Evolutionary conservation across 2,329 filamentous ascomycete genomes (phyloP).

Genomic region (Dichotomopilus funicola): DNA sequence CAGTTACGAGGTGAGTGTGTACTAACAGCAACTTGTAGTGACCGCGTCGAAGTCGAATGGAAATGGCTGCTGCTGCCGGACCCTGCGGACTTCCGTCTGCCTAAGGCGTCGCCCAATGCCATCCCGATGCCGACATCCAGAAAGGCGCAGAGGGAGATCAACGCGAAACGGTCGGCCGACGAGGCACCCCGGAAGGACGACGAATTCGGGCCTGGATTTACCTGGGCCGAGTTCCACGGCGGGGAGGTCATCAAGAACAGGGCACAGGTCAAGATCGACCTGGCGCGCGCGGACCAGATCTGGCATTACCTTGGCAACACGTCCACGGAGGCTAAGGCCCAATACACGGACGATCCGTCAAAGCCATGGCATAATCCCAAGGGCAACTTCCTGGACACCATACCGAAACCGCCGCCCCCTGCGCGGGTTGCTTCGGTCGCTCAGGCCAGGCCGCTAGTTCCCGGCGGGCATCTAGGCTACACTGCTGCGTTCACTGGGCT

Average conservation of each 20-base stretch:
- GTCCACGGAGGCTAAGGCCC: slow-evolving; percentile 84
- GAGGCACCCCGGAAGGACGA: slow-evolving; percentile 60
- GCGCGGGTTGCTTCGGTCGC: slow-evolving; percentile 15
- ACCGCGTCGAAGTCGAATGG: slow-evolving; percentile 73
- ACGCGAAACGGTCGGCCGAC: slow-evolving; percentile 55
- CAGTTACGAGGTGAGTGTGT: not conserved
- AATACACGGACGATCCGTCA: slow-evolving; percentile 74
- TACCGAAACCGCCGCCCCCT: slow-evolving; percentile 41
- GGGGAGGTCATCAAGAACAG: slow-evolving; percentile 48
- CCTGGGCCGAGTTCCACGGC: slow-evolving; percentile 75
- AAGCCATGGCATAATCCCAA: slow-evolving; percentile 57
- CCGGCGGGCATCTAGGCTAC: slow-evolving; percentile 18
- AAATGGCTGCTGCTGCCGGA: slow-evolving; percentile 75
- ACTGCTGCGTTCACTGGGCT: slow-evolving; percentile 6
- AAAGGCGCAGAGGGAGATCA: slow-evolving; percentile 60
- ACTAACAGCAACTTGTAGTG: slow-evolving; percentile 47
- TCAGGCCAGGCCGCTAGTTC: slow-evolving; percentile 16
- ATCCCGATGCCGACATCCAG: slow-evolving; percentile 61
- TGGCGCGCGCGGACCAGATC: slow-evolving; percentile 65
- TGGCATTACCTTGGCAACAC: slow-evolving; percentile 84
- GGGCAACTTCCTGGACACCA: slow-evolving; percentile 66
- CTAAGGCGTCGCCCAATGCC: slow-evolving; percentile 67
- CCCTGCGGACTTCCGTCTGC: slow-evolving; percentile 61
- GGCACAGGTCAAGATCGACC: slow-evolving; percentile 61
- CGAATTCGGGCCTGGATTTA: slow-evolving; percentile 59